Evolutionary conservation across 306 rosid genomes (phyloP), one percentile per base, ranked within the genome.

Genomic region (Gleditsia sinensis): DNA sequence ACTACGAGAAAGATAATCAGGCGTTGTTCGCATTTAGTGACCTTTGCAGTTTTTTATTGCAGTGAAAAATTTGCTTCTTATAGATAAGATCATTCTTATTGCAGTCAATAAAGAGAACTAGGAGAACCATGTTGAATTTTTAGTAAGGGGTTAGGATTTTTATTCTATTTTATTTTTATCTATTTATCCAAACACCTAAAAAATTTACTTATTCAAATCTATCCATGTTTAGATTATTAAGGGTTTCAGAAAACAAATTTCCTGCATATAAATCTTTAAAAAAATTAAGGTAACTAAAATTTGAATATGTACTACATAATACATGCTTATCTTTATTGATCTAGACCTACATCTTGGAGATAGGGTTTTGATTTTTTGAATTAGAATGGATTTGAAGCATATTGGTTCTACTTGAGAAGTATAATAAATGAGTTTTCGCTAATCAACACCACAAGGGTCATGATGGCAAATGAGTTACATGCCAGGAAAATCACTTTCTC

Each of bases 361-460:
- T 3, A 2, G 13, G 42, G 30, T 19, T 17, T 37, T 27, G 27
- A 4, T 27, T 19, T 9, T 25, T 65, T 54, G 20, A 65, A 17
- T 0, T 36, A 33, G 40, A 33, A 62, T 58, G 77, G 39, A n/a
- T 43, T 43, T 25, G 64, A 50, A 63, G 36, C 49, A 50, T 4
- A 13, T 20, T 61, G 45, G 67, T 19, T 17, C 27, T 7, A 6
- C 72, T 70, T 70, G 72, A 78, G 53, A 71, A 46, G 59, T 36
- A 70, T 16, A 28, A 17, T 64, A 62, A 74, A 78, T 63, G 56
- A 48, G 62, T 56, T 57, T 3, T 46, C 25, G 45, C 32, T 63
- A 55, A 54, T 23, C 7, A 69, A 57, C 39, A 39, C 57, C 67
- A 76, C 87, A 76, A 54, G 84, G 75, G 79, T 77, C 64, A 72